Base-by-base conservation (phyloP, 2,329 filamentous ascomycete species). In the Trichoderma guizhouense region DNA sequence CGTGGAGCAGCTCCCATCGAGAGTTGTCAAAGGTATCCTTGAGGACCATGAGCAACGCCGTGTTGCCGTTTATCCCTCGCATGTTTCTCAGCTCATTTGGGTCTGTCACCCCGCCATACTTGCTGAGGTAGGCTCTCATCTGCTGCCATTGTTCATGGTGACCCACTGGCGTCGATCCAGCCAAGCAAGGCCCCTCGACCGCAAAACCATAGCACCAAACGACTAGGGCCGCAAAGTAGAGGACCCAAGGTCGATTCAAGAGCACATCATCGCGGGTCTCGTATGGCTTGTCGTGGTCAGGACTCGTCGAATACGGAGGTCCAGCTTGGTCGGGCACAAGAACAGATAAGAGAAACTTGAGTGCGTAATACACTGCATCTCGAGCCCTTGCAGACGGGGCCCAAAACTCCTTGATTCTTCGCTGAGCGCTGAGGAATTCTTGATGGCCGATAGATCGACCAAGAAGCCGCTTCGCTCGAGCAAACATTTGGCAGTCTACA, bases 141-240 rank as follows among this genome's bases (percentile, higher is more conserved):
- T 95, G 91, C 53, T 84, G 86, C 58, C 92, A 87, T 79, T 92
- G 91, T 74, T 93, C 91, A 15, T 90, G 87, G 63, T 86, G 86
- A 1, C 85, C 91, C 47, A 80, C 81, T 71, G 92, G 89, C 24
- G 83, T 82, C 76, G 82, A 86, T 65, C 82, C 78, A 5, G 81
- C 82, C 7, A 86, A 83, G 71, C 93, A 89, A 0, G 94, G 88
- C 0, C 96, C 96, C 76, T 98, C 96, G 24, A 97, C 84, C 0
- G 95, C 94, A 79, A 91, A 98, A 3, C 95, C 95, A 77, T 98
- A 99, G 73, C 91, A 94, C 96, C 96, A 99, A 1, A 98, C 93
- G 26, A 98, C 93, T 15, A 99, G 86, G 0, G 91, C 91, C 1
- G 96, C 93, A 79, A 97, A 97, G 82, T 98, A 99, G 66, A 98